A percentile compares a stretch with the other conserved stretches of the same genome.
phyloP scores from a whole-genome alignment of 1,139 yeast genomes.

The Diutina neorugosa region DNA sequence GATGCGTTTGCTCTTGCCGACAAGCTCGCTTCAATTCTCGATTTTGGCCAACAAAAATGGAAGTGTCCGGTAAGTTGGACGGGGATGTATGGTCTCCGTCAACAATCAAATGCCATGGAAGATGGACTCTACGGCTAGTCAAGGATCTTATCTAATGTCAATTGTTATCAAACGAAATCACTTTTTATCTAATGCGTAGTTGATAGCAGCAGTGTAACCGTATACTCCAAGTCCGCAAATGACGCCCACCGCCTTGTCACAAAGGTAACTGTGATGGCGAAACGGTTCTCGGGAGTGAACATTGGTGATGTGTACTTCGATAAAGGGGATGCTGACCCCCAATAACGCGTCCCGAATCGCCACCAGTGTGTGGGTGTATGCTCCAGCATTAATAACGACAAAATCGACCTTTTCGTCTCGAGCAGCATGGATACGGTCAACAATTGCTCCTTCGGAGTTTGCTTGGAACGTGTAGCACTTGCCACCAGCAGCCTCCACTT shows the following conservation, averaged over 20 bases:
- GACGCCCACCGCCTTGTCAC: constrained; percentile 37
- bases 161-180: not conserved
- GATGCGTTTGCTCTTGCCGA: constrained; percentile 56
- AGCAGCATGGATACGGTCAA: constrained; percentile 36
- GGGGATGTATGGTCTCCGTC: constrained; percentile 70
- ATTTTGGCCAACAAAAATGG: constrained; percentile 17
- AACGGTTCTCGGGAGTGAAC: constrained; percentile 39
- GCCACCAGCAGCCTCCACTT: constrained; percentile 20
- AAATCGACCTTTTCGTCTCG: constrained; percentile 26
- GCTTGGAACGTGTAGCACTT: constrained; percentile 23
- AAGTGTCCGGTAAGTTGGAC: constrained; percentile 66
- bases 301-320: constrained; percentile 38
- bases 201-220: constrained; percentile 37
- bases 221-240: constrained; percentile 36
- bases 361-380: constrained; percentile 39
- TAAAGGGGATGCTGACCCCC: constrained; percentile 35
- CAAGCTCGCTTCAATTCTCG: constrained; percentile 13
- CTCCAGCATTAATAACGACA: constrained; percentile 38
- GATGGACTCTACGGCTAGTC: constrained; percentile 58
- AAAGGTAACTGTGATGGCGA: constrained; percentile 35
- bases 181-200: constrained; percentile 29
- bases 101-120: constrained; percentile 57
- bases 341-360: constrained; percentile 38
- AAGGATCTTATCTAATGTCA: not conserved
- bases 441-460: constrained; percentile 36